Base-by-base conservation (phyloP, 108 stramenopile genomes). In the Aurantiochytrium sp. region DNA sequence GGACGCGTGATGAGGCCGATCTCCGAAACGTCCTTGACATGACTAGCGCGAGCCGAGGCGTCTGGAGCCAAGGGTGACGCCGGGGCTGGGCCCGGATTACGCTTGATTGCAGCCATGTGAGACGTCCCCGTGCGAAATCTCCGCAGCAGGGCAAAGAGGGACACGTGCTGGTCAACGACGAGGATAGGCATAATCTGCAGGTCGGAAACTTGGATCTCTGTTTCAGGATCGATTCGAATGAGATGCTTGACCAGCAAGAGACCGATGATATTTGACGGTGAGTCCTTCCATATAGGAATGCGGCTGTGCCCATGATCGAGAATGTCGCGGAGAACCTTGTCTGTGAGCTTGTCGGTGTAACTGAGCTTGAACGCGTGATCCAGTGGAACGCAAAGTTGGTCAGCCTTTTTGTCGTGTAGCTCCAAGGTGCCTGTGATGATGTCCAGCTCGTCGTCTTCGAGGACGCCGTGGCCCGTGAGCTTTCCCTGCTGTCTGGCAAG, bases 91-190 rank as follows among this genome's bases (percentile, higher is more conserved):
- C 55, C 55, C 8, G 55, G 1, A 16, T 16, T 57, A 16, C 94
- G 89, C 44, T 95, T 92, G 58, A 97, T 87, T 10, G 96, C 96
- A 5, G 94, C 93, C 21, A 96, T 83, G 28, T 83, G 76, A 4
- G 23, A 53, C 8, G 76, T 53, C 3, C 76, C 76, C 19, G 5
- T 83, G 6, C 76, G 6, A 35, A 83, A 83, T 83, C 76, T 47
- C 19, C 76, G 76, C 25, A 83, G 23, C 10, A 83, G 51, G 6
- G 76, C 76, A 23, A 83, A 83, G 23, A 83, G 76, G 25, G 76
- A 83, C 6, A 83, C 76, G 76, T 83, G 44, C 49, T 83, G 49
- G n/a, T 83, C 76, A 47, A 23, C 51, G 49, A 53, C 76, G 45
- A 83, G 51, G 49, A 83, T 12, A 2, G 76, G 76, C 76, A 83